Conservation (phyloP, 2,329 filamentous ascomycete genomes). For the Emericellopsis cladophorae region DNA sequence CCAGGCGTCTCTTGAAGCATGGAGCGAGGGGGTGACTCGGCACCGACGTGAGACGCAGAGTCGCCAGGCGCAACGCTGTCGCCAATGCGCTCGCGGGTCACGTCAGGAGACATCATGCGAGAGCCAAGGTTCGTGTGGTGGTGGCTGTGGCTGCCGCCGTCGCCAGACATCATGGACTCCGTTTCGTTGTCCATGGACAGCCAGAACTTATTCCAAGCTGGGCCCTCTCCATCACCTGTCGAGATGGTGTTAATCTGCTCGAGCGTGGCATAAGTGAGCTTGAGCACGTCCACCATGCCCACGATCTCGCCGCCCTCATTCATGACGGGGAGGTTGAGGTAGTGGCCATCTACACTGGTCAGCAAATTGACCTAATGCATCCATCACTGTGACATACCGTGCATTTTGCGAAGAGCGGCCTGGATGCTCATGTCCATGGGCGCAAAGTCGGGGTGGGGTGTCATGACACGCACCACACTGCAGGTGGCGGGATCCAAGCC, state of each 20-base stretch:
- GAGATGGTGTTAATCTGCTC: slow-evolving; percentile 97
- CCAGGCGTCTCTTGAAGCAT: slow-evolving; percentile 37
- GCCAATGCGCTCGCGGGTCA: slow-evolving; percentile 54
- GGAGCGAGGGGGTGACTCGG: slow-evolving; percentile 64
- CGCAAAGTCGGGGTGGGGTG: slow-evolving; percentile 95
- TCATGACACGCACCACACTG: slow-evolving; percentile 98
- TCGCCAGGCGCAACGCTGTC: slow-evolving; percentile 88
- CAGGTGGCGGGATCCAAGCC: slow-evolving; percentile 88
- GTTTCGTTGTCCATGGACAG: slow-evolving; percentile 88
- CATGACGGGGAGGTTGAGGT: slow-evolving; percentile 97
- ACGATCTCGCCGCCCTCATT: slow-evolving; percentile 95
- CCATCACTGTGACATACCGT: slow-evolving; percentile 48
- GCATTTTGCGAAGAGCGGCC: slow-evolving; percentile 96
- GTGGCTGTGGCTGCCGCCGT: slow-evolving; percentile 59
- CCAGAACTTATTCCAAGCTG: slow-evolving; percentile 99
- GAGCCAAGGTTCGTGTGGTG: slow-evolving; percentile 50
- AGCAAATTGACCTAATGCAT: not conserved
- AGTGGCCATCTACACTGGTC: slow-evolving; percentile 67
- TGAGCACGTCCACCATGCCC: slow-evolving; percentile 97
- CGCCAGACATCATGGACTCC: slow-evolving; percentile 91
- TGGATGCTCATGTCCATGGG: slow-evolving; percentile 99
- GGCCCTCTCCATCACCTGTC: slow-evolving; percentile 78
- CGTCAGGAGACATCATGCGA: slow-evolving; percentile 71
- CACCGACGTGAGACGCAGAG: slow-evolving; percentile 84
- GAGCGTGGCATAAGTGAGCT: slow-evolving; percentile 93